phyloP scores from a whole-genome alignment of 78 protist species.

The Polysphondylium violaceum region DNA sequence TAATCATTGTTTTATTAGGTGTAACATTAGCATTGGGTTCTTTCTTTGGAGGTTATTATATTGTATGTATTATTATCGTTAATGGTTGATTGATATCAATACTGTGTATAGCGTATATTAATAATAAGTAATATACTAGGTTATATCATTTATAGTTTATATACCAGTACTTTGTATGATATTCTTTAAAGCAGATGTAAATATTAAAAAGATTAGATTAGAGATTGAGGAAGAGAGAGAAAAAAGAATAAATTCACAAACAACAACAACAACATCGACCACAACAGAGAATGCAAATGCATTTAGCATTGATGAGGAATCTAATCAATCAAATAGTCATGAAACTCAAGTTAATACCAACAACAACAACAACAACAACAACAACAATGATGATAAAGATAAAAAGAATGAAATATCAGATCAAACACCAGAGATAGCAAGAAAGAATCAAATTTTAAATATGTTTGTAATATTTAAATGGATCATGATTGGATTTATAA shows the following conservation, averaged over 20 bases:
- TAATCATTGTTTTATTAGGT: background rate
- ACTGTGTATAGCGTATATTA: background rate
- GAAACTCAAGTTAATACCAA: background rate
- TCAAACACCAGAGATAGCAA: background rate
- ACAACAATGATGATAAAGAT: background rate
- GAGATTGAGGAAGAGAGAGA: background rate
- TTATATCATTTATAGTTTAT: slow-evolving; percentile 31
- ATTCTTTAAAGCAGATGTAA: slow-evolving; percentile 8
- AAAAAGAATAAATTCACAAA: too few species aligned
- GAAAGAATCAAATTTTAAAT: background rate
- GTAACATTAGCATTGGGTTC: slow-evolving; percentile 12
- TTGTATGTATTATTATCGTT: slow-evolving; percentile 3
- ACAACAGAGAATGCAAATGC: background rate
- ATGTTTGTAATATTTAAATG: slow-evolving; percentile 55
- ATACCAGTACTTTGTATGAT: slow-evolving; percentile 31
- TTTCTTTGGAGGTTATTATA: slow-evolving; percentile 2
- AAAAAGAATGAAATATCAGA: background rate
- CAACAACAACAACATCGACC: background rate
- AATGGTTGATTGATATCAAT: background rate
- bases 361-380: background rate
- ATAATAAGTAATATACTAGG: too few species aligned
- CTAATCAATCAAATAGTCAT: background rate
- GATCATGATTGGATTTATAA: slow-evolving; percentile 44
- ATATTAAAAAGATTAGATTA: background rate
- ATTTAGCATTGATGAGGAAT: background rate